Base-by-base conservation (phyloP, 2,329 filamentous ascomycete genomes). In the Calycina marina region DNA sequence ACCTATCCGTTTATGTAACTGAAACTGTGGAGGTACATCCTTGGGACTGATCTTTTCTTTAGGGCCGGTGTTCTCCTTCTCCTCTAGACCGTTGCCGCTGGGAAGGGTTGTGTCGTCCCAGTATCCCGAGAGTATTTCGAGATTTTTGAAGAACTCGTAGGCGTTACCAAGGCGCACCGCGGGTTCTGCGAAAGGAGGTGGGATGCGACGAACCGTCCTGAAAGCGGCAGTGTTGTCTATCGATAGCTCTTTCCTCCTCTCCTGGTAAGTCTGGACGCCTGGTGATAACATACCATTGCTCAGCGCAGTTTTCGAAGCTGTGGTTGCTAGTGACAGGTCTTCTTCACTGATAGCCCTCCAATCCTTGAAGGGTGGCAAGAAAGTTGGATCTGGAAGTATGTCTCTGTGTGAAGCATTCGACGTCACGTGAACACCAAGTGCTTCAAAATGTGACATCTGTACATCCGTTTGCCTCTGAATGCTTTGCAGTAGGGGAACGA, bases 91-190 rank as follows among this genome's bases (percentile, higher is more conserved):
- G 17, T 30, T 27, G 14, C 37, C 32, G 8, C 35, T 18, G n/a
- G 42, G 39, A 9, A 50, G 38, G 4, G 68, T 69, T 0, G 70
- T 67, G 44, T 77, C 72, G 18, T 73, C 67, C 72, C 72, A 77
- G 45, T 63, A 77, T 1, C 58, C 47, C 2, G 69, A 67, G 46
- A 74, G 63, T 15, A 61, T 50, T 44, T 77, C 72, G 13, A 77
- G 57, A 42, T 70, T 67, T 32, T 69, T 68, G 54, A 67, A 77
- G 52, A 77, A 77, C 51, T 77, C 72, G 43, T 75, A 77, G 4
- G 68, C 64, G 42, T 74, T 75, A 10, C 72, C 72, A 5, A 77
- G 53, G 5, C 71, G 65, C 17, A 64, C 61, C 20, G 65, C 58
- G 28, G 60, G 55, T 44, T 65, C 63, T 25, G 71, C 72, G 25